Conservation (phyloP, 176 grass and related monocot genomes). For the Phyllostachys edulis region DNA sequence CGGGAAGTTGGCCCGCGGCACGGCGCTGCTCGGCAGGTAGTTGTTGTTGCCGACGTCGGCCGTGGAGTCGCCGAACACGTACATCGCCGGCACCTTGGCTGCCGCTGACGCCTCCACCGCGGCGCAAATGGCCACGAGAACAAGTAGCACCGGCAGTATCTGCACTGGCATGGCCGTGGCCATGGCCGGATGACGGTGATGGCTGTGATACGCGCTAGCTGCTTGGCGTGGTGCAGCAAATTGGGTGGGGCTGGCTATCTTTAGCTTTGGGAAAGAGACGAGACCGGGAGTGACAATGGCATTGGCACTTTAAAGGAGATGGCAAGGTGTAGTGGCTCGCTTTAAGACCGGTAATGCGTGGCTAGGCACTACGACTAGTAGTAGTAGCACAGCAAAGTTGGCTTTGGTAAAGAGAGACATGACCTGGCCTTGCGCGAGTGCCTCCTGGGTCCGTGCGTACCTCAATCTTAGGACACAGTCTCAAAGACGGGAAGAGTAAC, state of each 20-base stretch:
- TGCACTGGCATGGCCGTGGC: not conserved
- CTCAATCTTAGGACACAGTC: not conserved
- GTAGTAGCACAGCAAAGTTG: slow-evolving; percentile 10
- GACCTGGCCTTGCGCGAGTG: not conserved
- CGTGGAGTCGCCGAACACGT: slow-evolving; percentile 64
- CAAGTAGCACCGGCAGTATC: not conserved
- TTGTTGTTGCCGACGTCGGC: slow-evolving; percentile 68
- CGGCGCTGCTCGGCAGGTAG: slow-evolving; percentile 43
- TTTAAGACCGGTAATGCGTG: slow-evolving; percentile 24
- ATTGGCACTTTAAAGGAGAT: slow-evolving; percentile 37
- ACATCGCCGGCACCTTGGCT: slow-evolving; percentile 47
- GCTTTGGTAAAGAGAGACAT: slow-evolving; percentile 27
- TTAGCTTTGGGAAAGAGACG: slow-evolving; percentile 49
- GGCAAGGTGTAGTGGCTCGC: slow-evolving; percentile 30
- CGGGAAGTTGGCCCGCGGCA: slow-evolving; percentile 63
- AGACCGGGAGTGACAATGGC: not conserved
- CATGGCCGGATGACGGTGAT: slow-evolving; percentile 9
- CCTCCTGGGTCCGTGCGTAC: not conserved
- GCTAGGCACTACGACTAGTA: slow-evolving; percentile 17
- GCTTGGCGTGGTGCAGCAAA: not conserved
- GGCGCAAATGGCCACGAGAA: not conserved
- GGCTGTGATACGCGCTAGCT: not conserved
- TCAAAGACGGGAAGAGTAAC: not conserved
- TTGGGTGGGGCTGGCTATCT: not conserved
- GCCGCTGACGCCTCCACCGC: not conserved